phyloP scores from a whole-genome alignment of 495 filamentous ascomycete genomes.

The Poronia punctata region DNA sequence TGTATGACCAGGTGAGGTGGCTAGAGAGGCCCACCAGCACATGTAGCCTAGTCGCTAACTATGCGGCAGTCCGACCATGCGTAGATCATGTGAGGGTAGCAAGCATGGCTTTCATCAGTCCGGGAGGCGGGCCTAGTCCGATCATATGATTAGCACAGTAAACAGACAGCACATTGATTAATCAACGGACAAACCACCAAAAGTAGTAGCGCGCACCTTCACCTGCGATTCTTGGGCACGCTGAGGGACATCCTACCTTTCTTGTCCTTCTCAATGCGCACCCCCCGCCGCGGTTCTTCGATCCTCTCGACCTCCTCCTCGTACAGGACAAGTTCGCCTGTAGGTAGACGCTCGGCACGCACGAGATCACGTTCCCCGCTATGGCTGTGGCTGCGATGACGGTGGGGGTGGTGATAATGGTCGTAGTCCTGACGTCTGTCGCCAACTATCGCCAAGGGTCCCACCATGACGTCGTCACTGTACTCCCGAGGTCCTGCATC shows the following conservation, averaged over 20 bases:
- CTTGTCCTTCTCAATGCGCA: slow-evolving; percentile 72
- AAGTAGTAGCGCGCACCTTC: slow-evolving; percentile 27
- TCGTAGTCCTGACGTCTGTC: slow-evolving; percentile 31
- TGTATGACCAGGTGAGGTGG: too few relatives aligned
- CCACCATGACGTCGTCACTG: slow-evolving; percentile 43
- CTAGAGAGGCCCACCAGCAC: too few relatives aligned
- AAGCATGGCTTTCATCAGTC: slow-evolving; percentile 64
- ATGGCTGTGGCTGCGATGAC: slow-evolving; percentile 20
- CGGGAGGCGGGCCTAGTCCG: slow-evolving; percentile 49
- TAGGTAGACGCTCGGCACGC: slow-evolving; percentile 37
- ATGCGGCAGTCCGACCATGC: too few relatives aligned
- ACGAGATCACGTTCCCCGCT: slow-evolving; percentile 39
- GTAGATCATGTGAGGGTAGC: slow-evolving; percentile 59
- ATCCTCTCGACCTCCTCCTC: slow-evolving; percentile 48
- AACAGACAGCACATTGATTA: background rate
- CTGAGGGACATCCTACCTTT: slow-evolving; percentile 77
- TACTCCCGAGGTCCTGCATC: slow-evolving; percentile 32
- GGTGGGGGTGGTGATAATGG: slow-evolving; percentile 17
- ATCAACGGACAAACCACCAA: background rate
- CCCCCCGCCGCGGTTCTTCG: slow-evolving; percentile 45
- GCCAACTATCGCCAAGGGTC: slow-evolving; percentile 49
- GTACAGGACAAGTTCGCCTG: slow-evolving; percentile 47
- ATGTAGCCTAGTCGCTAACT: too few relatives aligned
- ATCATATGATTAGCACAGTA: slow-evolving; percentile 1
- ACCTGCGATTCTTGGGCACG: slow-evolving; percentile 48